phyloP scores from a whole-genome alignment of 2,329 filamentous ascomycete species.

The Anthostomella pinea region DNA sequence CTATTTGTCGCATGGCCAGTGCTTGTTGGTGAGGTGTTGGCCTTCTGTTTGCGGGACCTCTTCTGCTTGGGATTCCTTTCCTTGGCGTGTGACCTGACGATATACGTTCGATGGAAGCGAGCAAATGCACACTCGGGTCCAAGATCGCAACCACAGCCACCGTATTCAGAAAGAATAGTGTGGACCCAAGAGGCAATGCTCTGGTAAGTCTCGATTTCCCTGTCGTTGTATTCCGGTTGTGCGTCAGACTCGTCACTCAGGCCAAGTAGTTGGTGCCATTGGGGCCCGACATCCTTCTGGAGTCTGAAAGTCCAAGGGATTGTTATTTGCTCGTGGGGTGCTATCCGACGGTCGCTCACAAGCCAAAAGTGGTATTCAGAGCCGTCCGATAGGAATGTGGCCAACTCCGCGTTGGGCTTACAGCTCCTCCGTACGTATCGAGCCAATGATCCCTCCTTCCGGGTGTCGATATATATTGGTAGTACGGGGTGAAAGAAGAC shows the following conservation, averaged over 20 bases:
- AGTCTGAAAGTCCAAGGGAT: slow-evolving; percentile 67
- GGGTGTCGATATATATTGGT: slow-evolving; percentile 84
- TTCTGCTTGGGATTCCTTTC: slow-evolving; percentile 40
- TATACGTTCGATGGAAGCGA: slow-evolving; percentile 59
- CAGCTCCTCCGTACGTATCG: slow-evolving; percentile 93
- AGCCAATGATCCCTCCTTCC: slow-evolving; percentile 79
- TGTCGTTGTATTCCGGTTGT: slow-evolving; percentile 52
- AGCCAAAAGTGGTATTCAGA: slow-evolving; percentile 92
- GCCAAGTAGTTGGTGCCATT: slow-evolving; percentile 59
- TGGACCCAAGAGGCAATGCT: slow-evolving; percentile 64
- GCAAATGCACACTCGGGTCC: slow-evolving; percentile 62
- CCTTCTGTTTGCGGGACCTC: slow-evolving; percentile 54
- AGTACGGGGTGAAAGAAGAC: slow-evolving; percentile 86
- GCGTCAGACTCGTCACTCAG: slow-evolving; percentile 54
- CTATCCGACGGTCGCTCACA: slow-evolving; percentile 75
- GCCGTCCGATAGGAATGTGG: slow-evolving; percentile 76
- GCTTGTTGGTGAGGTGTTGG: slow-evolving; percentile 58
- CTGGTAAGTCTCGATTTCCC: slow-evolving; percentile 56
- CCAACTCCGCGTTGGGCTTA: slow-evolving; percentile 81
- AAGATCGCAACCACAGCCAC: slow-evolving; percentile 72
- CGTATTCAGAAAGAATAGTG: slow-evolving; percentile 71
- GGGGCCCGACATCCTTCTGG: slow-evolving; percentile 50
- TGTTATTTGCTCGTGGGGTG: slow-evolving; percentile 60
- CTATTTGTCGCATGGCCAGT: slow-evolving; percentile 62
- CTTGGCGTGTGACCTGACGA: slow-evolving; percentile 43